Base-by-base conservation (phyloP, 2,329 filamentous ascomycete species). In the Monilinia polystroma region DNA sequence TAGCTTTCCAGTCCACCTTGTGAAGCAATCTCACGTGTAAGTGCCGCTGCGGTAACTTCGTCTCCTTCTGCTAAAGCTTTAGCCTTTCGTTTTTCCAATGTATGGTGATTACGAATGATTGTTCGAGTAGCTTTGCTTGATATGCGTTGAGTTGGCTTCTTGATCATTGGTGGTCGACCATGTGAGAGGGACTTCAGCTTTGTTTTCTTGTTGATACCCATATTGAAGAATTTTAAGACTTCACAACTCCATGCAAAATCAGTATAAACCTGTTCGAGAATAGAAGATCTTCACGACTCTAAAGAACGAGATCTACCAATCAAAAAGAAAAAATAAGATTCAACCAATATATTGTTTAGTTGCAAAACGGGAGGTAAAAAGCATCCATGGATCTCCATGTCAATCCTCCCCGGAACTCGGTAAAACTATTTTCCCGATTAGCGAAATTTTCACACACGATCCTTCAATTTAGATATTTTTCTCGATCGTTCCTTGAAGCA, bases 41-140 rank as follows among this genome's bases (percentile, higher is more conserved):
- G 78, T 1, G 77, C 74, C 5, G 78, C 77, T 51, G 80, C 82
- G 66, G 81, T 80, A 1, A 77, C 75, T 64, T 77, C 75, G 72
- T 90, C 85, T 10, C 86, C 86, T 60, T 81, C 81, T 20, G 80
- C 78, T 35, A 81, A 68, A 16, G 88, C 87, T 72, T 86, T 85
- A 4, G 80, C 81, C 63, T 83, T 82, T 69, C 82, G 81, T 76
- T 90, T 90, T 73, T 89, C 84, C 41, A 90, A 77, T 54, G 86
- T 84, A 74, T 90, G 88, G 69, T 88, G 85, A 53, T 81, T 81
- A 75, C 88, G 88, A 77, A 90, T 90, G 69, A 90, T 79, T 41
- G 81, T 79, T 72, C 87, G 83, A 55, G 86, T 89, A 35, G 86
- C 83, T 75, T 86, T 89, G 68, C 87, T 83, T 4, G 87, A 87